Evolutionary conservation across 2,329 filamentous ascomycete species (phyloP).

Genomic region (Ascochyta lentis): DNA sequence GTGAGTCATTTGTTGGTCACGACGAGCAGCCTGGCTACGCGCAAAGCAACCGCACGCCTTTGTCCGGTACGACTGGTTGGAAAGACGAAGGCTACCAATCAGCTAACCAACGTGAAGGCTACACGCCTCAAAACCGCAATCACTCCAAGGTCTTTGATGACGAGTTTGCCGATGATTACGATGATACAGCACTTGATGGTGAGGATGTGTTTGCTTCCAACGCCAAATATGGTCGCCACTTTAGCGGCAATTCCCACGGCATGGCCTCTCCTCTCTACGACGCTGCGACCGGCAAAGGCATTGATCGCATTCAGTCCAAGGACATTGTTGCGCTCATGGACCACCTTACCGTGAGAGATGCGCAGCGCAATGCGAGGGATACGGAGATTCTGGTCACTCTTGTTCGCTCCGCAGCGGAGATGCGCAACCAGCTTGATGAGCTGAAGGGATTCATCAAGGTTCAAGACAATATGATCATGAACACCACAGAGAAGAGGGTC

Average conservation of each 20-base stretch:
- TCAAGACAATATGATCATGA: conserved; percentile 88
- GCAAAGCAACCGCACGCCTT: conserved; percentile 42
- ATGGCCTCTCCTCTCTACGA: conserved; percentile 92
- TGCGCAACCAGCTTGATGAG: conserved; percentile 95
- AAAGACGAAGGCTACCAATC: conserved; percentile 92
- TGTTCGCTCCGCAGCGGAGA: conserved; percentile 91
- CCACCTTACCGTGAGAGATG: conserved; percentile 95
- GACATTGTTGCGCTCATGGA: conserved; percentile 98
- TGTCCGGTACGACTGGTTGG: conserved; percentile 62
- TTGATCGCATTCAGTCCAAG: conserved; percentile 92
- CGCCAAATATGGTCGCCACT: conserved; percentile 65
- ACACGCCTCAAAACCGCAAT: conserved; percentile 54
- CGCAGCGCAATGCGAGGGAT: conserved; percentile 92
- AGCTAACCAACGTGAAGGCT: conserved; percentile 64
- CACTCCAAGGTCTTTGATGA: conserved; percentile 61
- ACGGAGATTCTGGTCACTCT: conserved; percentile 95
- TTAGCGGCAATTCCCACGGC: conserved; percentile 90
- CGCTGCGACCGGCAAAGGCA: conserved; percentile 81
- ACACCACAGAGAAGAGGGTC: conserved; percentile 84
- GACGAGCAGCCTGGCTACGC: conserved; percentile 42
- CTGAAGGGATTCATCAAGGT: conserved; percentile 92
- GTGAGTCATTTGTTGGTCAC: conserved; percentile 45
- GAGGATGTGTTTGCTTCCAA: conserved; percentile 56
- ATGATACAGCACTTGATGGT: conserved; percentile 47
- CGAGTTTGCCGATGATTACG: conserved; percentile 60